Evolutionary conservation across 306 rosid genomes (phyloP), one percentile per base, ranked within the genome.

Genomic region (Begonia masoniana): DNA sequence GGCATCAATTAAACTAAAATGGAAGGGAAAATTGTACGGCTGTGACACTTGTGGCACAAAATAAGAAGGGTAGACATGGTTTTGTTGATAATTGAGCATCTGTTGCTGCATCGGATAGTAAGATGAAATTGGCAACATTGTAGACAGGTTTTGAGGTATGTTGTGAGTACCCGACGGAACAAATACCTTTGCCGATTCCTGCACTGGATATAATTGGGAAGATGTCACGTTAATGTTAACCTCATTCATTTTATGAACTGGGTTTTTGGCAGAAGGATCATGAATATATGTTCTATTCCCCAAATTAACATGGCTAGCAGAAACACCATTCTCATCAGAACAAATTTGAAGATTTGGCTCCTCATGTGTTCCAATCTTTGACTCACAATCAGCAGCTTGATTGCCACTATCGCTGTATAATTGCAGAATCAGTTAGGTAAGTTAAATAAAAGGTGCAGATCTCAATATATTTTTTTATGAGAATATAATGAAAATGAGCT

Each of bases 41-140:
- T 45, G 3, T 12, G 57, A 12, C 53, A 51, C 13, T 45, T 74
- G 71, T 19, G 82, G 80, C 59, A 68, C 50, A 15, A 62, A 56
- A 75, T 71, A 75, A 23, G 68, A 31, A 0, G 83, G 76, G 60
- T 35, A 50, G 0, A 67, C 41, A 23, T 62, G 75, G 64, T 59
- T 70, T 35, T 68, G 66, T 59, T 78, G 71, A 10, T 59, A 62
- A 70, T 60, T 62, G 52, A 54, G 42, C 55, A 53, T 58, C 39
- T 64, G 73, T 31, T 68, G 76, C 54, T 68, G 66, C 41, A 57
- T 35, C 1, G 62, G 68, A 55, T 74, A 71, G 66, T 50, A 62
- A 50, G 79, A 61, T 15, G 73, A 53, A 60, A 66, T 46, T 10
- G 65, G 74, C 50, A 56, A 21, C 35, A 43, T 7, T 13, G 58